phyloP scores from a whole-genome alignment of 345 rosid genomes.

The Rhodamnia argentea region DNA sequence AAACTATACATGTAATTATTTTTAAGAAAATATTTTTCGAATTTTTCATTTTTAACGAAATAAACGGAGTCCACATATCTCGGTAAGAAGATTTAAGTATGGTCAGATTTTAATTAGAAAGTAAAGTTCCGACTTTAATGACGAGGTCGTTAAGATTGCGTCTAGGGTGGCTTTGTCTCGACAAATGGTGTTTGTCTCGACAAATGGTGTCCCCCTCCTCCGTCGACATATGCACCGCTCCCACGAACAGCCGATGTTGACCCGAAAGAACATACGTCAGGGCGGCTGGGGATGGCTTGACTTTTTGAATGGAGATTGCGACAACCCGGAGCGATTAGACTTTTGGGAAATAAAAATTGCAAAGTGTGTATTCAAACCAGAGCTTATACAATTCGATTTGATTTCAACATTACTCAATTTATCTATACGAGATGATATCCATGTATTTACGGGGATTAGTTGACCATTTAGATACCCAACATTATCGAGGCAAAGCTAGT shows the following conservation, averaged over 20 bases:
- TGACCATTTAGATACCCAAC: background rate
- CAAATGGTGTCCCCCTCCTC: no score
- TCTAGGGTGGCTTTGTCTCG: background rate
- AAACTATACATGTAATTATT: no score
- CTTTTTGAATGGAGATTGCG: background rate
- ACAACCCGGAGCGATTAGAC: background rate
- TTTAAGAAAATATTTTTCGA: no score
- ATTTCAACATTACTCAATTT: background rate
- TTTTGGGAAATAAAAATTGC: background rate
- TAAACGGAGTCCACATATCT: no score
- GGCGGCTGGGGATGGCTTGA: background rate
- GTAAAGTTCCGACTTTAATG: background rate
- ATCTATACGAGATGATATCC: no score
- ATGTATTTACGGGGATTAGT: background rate
- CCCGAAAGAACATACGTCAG: background rate
- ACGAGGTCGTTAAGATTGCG: background rate
- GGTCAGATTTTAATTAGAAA: background rate
- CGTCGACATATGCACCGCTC: background rate
- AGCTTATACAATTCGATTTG: background rate
- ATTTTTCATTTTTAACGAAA: no score
- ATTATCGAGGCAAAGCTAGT: no score
- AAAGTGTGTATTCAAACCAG: background rate
- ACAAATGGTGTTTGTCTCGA: background rate
- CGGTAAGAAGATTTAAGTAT: background rate
- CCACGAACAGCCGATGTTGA: background rate